Percentiles rank a stretch among this genome's conserved stretches.
Evolutionary conservation across 495 filamentous ascomycete species (phyloP).

Genomic region (Pyrenopolyporus hunteri): DNA sequence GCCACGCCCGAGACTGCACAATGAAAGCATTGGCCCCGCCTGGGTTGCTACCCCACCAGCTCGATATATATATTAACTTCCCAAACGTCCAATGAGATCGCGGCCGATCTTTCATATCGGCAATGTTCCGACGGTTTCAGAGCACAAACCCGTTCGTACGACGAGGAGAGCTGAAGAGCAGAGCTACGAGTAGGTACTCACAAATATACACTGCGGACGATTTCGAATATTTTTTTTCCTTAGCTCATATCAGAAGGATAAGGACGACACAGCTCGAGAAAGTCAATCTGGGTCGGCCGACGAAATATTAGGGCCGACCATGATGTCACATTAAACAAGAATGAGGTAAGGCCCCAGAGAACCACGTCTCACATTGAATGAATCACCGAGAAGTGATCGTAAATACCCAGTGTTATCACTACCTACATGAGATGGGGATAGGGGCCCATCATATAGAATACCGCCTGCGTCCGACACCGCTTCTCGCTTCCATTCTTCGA

Average conservation of each 20-base stretch:
- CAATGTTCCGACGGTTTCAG: constrained; percentile 4
- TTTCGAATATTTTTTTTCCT: too few species aligned
- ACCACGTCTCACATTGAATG: not conserved
- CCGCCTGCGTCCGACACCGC: not conserved
- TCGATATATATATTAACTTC: constrained; percentile 18
- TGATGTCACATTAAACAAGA: constrained; percentile 1
- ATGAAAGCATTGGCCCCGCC: constrained; percentile 27
- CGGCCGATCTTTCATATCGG: constrained; percentile 7
- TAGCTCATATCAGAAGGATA: not conserved
- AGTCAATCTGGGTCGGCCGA: not conserved
- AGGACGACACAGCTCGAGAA: not conserved
- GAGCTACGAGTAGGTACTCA: not conserved
- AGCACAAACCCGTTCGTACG: not conserved
- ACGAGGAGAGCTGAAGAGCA: not conserved
- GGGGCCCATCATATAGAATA: not conserved
- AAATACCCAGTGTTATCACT: not conserved
- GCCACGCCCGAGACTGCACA: constrained; percentile 7
- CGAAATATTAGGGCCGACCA: not conserved
- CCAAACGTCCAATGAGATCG: constrained; percentile 14
- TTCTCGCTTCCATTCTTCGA: not conserved
- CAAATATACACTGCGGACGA: too few species aligned
- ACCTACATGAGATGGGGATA: too few species aligned
- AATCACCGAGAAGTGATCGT: not conserved
- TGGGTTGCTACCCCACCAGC: constrained; percentile 17
- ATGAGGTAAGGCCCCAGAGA: not conserved